phyloP scores from a whole-genome alignment of 2,329 filamentous ascomycete species.

The Dactylonectria estremocensis region DNA sequence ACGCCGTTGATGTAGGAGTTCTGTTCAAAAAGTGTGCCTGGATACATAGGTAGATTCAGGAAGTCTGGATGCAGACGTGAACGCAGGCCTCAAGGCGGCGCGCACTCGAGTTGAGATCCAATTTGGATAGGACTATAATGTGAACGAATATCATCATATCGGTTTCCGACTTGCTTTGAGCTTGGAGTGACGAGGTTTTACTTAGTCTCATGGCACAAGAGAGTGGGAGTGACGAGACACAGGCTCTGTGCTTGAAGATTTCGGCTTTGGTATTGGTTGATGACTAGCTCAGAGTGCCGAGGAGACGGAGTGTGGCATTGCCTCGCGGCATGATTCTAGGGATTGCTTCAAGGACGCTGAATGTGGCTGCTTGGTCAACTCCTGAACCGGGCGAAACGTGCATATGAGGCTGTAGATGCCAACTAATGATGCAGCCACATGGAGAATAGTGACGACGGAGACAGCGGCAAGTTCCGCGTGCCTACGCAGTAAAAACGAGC shows the following conservation, averaged over 20 bases:
- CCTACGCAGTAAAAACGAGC: slow-evolving; percentile 3
- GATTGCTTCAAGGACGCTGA: slow-evolving; percentile 3
- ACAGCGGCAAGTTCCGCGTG: slow-evolving; percentile 8
- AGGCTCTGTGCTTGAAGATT: neutral
- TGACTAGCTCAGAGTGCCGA: neutral
- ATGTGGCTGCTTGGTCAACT: slow-evolving; percentile 21
- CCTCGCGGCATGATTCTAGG: slow-evolving; percentile 19
- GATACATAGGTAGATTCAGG: slow-evolving; percentile 42
- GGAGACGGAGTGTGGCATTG: slow-evolving; percentile 32
- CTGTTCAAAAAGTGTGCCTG: slow-evolving; percentile 37
- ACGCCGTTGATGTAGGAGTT: slow-evolving; percentile 39
- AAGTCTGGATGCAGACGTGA: slow-evolving; percentile 24
- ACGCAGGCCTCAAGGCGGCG: slow-evolving; percentile 18
- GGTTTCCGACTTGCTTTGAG: neutral
- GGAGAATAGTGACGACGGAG: neutral
- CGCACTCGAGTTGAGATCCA: slow-evolving; percentile 15
- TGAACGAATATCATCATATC: slow-evolving; percentile 11
- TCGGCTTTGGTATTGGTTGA: neutral
- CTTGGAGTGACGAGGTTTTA: neutral
- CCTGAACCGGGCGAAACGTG: slow-evolving; percentile 40
- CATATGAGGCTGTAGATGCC: slow-evolving; percentile 36
- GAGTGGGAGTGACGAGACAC: neutral
- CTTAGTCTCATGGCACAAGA: neutral
- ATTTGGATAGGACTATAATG: slow-evolving; percentile 30
- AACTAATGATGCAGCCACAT: slow-evolving; percentile 31